Evolutionary conservation across 2,329 filamentous ascomycete genomes (phyloP).

Genomic region (Diaporthe velutina): DNA sequence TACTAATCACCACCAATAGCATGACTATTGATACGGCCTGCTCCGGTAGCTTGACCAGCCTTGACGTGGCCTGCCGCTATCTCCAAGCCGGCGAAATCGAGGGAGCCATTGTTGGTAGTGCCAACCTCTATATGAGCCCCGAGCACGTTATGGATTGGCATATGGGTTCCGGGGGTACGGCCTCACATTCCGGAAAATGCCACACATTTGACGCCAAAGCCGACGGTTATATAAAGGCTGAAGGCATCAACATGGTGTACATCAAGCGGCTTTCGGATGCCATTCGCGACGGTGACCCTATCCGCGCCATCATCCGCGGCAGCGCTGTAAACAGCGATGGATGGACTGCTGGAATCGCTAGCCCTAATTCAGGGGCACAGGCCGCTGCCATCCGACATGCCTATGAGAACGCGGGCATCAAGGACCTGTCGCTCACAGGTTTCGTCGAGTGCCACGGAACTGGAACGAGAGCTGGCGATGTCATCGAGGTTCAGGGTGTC

Average conservation of each 20-base stretch:
- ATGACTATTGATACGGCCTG: conserved; percentile 66
- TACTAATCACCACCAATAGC: conserved; percentile 39
- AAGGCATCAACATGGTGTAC: conserved; percentile 61
- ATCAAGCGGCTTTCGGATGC: conserved; percentile 63
- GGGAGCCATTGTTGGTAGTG: conserved; percentile 56
- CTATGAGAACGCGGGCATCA: conserved; percentile 57
- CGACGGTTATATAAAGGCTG: conserved; percentile 64
- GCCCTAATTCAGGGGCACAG: conserved; percentile 47
- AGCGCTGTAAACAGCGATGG: conserved; percentile 57
- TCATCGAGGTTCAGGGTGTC: conserved; percentile 56
- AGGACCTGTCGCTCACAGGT: background rate
- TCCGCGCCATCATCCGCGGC: conserved; percentile 55
- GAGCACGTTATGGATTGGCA: conserved; percentile 47
- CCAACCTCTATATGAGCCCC: conserved; percentile 57
- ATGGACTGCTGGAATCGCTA: conserved; percentile 46
- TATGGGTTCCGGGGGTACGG: background rate
- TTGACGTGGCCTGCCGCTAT: conserved; percentile 58
- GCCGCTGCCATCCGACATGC: conserved; percentile 55
- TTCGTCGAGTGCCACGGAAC: conserved; percentile 72
- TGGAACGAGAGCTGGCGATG: conserved; percentile 69
- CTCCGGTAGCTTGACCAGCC: conserved; percentile 58
- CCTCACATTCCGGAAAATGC: conserved; percentile 42
- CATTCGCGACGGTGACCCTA: conserved; percentile 58
- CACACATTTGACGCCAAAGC: conserved; percentile 58
- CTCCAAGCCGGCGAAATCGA: conserved; percentile 54